These are phyloP conservation scores for Gymnopilus dilepis DNA, from an alignment of 768 basidiomycete genomes.

Conservation along the genomic window DNA sequence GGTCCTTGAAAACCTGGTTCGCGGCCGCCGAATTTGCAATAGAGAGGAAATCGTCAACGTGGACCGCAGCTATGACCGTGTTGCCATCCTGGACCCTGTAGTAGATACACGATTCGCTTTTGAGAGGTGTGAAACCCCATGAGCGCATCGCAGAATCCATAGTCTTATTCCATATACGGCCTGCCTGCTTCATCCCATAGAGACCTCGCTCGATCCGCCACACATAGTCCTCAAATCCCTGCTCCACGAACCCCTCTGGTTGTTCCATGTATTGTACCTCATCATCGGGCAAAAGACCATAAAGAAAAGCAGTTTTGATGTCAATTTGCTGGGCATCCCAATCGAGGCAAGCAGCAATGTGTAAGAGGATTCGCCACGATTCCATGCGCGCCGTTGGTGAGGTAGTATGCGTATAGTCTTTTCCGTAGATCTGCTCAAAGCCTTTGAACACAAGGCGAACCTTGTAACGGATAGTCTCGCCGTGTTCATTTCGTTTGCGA, in stretches of 20 bases:
- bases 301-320: constrained; percentile 45
- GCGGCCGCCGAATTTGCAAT: constrained; percentile 20
- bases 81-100: constrained; percentile 15
- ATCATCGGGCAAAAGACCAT: constrained; percentile 35
- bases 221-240: constrained; percentile 28
- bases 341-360: constrained; percentile 36
- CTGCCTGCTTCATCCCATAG: constrained; percentile 45
- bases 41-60: constrained; percentile 41
- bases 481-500: constrained; percentile 30
- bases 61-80: constrained; percentile 34
- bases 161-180: constrained; percentile 42
- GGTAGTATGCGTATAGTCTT: constrained; percentile 47
- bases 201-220: constrained; percentile 32
- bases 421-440: constrained; percentile 43
- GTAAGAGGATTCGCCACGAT: constrained; percentile 40
- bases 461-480: constrained; percentile 37
- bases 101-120: constrained; percentile 41
- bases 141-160: constrained; percentile 32
- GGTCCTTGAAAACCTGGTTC: constrained; percentile 27
- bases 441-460: constrained; percentile 48
- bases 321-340: constrained; percentile 46
- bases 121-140: constrained; percentile 35
- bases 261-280: constrained; percentile 41
- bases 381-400: constrained; percentile 47
- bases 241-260: constrained; percentile 37